A percentile compares a stretch with the other conserved stretches of the same genome.
Conservation (phyloP, 208 protist species). For the Spongospora subterranea region DNA sequence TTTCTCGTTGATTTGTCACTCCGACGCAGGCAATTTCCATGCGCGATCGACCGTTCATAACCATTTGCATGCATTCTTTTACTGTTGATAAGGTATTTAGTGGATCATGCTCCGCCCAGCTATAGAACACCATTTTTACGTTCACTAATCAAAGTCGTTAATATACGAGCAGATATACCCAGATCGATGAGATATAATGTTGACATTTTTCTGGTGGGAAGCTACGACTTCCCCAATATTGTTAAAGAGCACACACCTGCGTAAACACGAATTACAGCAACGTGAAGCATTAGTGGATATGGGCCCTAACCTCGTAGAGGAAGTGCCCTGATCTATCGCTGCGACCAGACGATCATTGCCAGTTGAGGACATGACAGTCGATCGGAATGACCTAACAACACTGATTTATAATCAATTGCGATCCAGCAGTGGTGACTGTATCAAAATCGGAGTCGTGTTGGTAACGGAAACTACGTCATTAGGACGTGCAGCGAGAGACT, state of each 20-base stretch:
- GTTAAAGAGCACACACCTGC: conserved; percentile 87
- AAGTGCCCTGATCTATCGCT: conserved; percentile 92
- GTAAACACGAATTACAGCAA: not conserved
- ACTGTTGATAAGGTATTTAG: conserved; percentile 84
- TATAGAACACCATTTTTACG: not conserved
- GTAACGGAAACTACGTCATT: no score
- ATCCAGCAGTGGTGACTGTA: no score
- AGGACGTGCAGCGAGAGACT: no score
- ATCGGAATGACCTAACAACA: no score
- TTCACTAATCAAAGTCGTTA: not conserved
- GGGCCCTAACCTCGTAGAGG: conserved; percentile 77
- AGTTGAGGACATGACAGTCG: no score
- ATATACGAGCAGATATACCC: conserved; percentile 67
- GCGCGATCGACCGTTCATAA: not conserved
- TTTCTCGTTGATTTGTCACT: conserved; percentile 99
- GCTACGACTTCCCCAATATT: conserved; percentile 75
- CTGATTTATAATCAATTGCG: no score
- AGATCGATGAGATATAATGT: conserved; percentile 80
- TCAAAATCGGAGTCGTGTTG: no score
- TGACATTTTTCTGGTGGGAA: conserved; percentile 81
- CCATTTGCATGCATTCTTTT: conserved; percentile 63
- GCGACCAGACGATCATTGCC: conserved; percentile 58
- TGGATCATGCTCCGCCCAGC: conserved; percentile 94
- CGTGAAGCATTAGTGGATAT: not conserved
- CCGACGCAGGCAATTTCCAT: conserved; percentile 63